Evolutionary conservation across 225 moss, liverwort and hornwort species (phyloP), one percentile per base, ranked within the genome.

Genomic region (Ulota crispa): DNA sequence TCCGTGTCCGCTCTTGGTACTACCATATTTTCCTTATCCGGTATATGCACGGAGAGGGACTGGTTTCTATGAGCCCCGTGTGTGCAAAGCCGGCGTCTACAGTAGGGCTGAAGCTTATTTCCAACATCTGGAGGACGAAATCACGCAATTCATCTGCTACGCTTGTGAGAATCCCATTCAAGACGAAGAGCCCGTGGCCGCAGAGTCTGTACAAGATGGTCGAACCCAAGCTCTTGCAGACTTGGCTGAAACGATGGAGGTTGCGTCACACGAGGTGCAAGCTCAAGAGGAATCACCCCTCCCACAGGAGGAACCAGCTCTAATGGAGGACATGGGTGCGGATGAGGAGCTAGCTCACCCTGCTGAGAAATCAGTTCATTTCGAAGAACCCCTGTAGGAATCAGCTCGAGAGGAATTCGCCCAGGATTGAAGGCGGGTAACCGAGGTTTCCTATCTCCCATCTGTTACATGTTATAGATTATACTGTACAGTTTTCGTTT

Each of bases 11-110:
- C 12, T 0, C 6, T 6, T 2, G 31, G 0, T 2, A 50, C 37
- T 2, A 26, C 54, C 66, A 20, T 26, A 3, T 2, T 80, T 34
- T 6, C 71, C 61, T 26, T 9, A 34, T 34, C 50, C 18, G 32
- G 26, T 71, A 62, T 50, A 50, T 50, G 50, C 36, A 59, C 41
- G 21, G n/a, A 41, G 26, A 34, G 80, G 80, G 14, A 80, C 80
- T 20, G 80, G 80, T 15, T 80, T 53, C 27, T 80, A 20, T 64
- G 80, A 63, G 15, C 72, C 63, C 43, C 43, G n/a, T 24, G 45
- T n/a, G 60, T n/a, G 2, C 0, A 13, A 2, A 3, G 2, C 7
- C 8, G 13, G 30, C 3, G 1, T 78, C 9, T 30, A 45, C 24
- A 0, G 0, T 3, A 7, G n/a, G 0, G 41, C 21, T 79, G 43